These are phyloP conservation scores for Epichloe sp. DNA, from an alignment of 2,329 filamentous ascomycete genomes.

Conservation along the genomic window DNA sequence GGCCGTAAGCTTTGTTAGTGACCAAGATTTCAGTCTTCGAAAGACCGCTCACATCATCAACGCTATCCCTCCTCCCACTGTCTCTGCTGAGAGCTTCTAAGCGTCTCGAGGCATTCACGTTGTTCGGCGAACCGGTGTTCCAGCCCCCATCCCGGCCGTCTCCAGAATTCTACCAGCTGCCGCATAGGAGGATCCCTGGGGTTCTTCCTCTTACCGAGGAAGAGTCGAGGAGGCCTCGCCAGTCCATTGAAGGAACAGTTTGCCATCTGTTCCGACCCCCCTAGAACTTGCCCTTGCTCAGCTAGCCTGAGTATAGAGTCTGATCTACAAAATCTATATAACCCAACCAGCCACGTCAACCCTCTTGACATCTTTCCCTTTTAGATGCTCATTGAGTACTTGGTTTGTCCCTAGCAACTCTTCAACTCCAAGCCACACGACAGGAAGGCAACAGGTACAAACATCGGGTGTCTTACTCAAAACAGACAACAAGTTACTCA, in stretches of 20 bases:
- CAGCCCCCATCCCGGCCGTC: slow-evolving; percentile 37
- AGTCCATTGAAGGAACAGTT: slow-evolving; percentile 79
- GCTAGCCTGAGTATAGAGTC: slow-evolving; percentile 1
- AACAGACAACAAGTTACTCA: not conserved
- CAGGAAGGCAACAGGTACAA: not conserved
- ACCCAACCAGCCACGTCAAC: not conserved
- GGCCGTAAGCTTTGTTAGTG: slow-evolving; percentile 49
- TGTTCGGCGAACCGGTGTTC: slow-evolving; percentile 36
- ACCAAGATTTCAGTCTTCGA: slow-evolving; percentile 57
- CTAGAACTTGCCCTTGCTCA: slow-evolving; percentile 47
- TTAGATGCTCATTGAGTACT: slow-evolving; percentile 1
- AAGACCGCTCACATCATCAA: slow-evolving; percentile 55
- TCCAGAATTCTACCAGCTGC: slow-evolving; percentile 71
- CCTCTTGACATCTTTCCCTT: not conserved
- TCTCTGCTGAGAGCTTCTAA: slow-evolving; percentile 34
- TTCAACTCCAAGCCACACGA: not conserved
- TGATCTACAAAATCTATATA: slow-evolving; percentile 2
- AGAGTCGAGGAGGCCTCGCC: slow-evolving; percentile 99
- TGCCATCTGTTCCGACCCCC: slow-evolving; percentile 92
- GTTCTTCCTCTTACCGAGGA: slow-evolving; percentile 99
- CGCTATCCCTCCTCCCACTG: slow-evolving; percentile 44
- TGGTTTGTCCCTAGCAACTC: slow-evolving; percentile 1
- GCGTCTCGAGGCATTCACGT: slow-evolving; percentile 34
- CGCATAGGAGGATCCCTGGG: slow-evolving; percentile 97
- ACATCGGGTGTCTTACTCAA: no score